Evolutionary conservation across 495 filamentous ascomycete genomes (phyloP), one percentile per base, ranked within the genome.

Genomic region (Hypoxylon trugodes): DNA sequence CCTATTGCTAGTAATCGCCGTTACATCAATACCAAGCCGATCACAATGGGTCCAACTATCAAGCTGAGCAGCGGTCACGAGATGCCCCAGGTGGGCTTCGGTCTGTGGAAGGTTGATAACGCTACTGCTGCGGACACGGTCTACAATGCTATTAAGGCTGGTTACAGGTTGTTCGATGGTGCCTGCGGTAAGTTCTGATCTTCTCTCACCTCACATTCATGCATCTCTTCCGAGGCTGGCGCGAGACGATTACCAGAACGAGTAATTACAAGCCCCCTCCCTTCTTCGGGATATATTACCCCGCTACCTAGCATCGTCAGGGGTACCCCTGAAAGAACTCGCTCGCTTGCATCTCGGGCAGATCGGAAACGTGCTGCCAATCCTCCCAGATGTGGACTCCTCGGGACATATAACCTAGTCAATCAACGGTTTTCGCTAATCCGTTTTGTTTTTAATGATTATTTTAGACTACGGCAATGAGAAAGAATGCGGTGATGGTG

Each of bases 31-130:
- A 54, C 48, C 30, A 54, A 45, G 25, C 42, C 54, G 18, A 25
- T 21, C 24, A 74, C 64, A 28, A 83, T 82, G 78, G 67, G 72
- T 58, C 83, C 86, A 40, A 86, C 81, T 53, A 79, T 93, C 77
- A 94, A 91, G 80, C 86, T 96, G 54, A 92, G 81, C 80, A 89
- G 82, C 77, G 90, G 91, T 74, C 78, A 88, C 74, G 83, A 91
- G 62, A 96, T 96, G 92, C 92, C 92, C 71, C 83, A 90, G 73
- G 91, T 96, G 71, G 92, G 92, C 74, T 83, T 84, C 69, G 87
- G 87, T 58, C 83, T 96, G 42, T 96, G 92, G 92, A 96, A 95
- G 80, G 89, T 96, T 66, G 87, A 87, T 77, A 91, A 89, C 59
- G 84, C 86, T 30, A 89, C 86, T 46, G 87, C 85, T 71, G 86